These are phyloP conservation scores for Dothideomycetes sp. DNA, from an alignment of 2,329 filamentous ascomycete species.

Conservation along the genomic window DNA sequence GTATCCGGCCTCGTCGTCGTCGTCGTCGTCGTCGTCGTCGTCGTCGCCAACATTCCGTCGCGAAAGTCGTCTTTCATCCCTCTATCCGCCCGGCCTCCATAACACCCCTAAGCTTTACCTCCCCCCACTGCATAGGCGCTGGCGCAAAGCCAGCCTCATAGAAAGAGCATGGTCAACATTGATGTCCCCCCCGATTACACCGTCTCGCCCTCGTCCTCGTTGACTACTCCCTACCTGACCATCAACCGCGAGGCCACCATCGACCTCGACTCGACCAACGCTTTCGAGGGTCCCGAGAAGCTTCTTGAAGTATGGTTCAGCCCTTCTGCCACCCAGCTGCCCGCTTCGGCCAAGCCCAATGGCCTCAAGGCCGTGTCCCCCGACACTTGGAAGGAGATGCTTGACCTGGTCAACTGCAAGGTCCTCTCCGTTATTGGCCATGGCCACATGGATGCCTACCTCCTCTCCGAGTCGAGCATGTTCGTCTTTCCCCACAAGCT, in stretches of 20 bases:
- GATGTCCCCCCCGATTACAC: constrained; percentile 73
- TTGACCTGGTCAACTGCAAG: constrained; percentile 97
- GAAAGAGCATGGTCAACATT: constrained; percentile 66
- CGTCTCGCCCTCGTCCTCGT: constrained; percentile 61
- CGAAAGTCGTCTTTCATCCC: constrained; percentile 72
- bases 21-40: too few species aligned
- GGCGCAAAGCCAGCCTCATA: constrained; percentile 75
- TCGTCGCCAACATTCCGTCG: constrained; percentile 78
- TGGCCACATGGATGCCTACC: constrained; percentile 89
- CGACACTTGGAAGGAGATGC: constrained; percentile 90
- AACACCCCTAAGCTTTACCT: constrained; percentile 68
- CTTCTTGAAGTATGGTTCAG: constrained; percentile 98
- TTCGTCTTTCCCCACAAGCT: constrained; percentile 99
- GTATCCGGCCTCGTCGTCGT: constrained; percentile 79
- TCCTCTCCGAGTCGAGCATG: constrained; percentile 98
- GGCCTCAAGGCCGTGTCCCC: constrained; percentile 79
- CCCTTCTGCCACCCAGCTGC: constrained; percentile 63
- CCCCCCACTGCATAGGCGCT: constrained; percentile 54
- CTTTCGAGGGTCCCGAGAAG: constrained; percentile 97
- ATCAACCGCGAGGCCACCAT: constrained; percentile 94
- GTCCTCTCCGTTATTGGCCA: constrained; percentile 90
- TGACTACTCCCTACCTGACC: constrained; percentile 78
- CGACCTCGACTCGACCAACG: constrained; percentile 88
- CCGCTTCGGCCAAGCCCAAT: constrained; percentile 58
- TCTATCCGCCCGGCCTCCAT: constrained; percentile 80